These are phyloP conservation scores for Calonectria naviculata DNA, from an alignment of 2,329 filamentous ascomycete species.

Conservation along the genomic window DNA sequence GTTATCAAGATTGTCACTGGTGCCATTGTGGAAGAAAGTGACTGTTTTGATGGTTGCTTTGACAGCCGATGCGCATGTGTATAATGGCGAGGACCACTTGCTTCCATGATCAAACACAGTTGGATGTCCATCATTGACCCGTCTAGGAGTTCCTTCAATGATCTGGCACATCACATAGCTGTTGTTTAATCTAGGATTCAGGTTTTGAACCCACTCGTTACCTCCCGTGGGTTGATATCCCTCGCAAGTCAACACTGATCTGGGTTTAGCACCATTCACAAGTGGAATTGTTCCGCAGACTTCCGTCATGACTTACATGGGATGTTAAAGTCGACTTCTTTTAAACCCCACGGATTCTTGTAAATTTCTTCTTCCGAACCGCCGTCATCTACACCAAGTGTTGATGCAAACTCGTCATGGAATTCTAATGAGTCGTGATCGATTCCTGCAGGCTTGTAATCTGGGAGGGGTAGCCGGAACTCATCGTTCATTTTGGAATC, in stretches of 20 bases:
- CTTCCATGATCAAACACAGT: conserved; percentile 52
- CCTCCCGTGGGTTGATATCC: neutral
- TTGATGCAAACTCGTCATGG: conserved; percentile 14
- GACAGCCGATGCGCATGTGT: conserved; percentile 53
- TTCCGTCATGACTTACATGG: too few relatives aligned
- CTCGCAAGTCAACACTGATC: neutral
- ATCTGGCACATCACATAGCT: conserved; percentile 36
- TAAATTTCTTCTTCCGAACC: too few relatives aligned
- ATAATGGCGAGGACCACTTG: conserved; percentile 54
- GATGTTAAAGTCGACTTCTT: too few relatives aligned
- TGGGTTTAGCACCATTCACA: neutral
- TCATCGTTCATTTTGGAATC: conserved; percentile 18
- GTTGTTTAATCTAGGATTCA: conserved; percentile 19
- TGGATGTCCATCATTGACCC: conserved; percentile 45
- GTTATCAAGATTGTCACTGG: conserved; percentile 43
- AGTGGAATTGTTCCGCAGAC: too few relatives aligned
- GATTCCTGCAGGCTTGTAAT: neutral
- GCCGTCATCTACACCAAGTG: neutral
- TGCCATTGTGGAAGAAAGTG: conserved; percentile 55
- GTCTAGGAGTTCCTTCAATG: conserved; percentile 51
- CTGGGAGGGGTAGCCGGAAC: conserved; percentile 20
- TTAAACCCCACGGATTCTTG: too few relatives aligned
- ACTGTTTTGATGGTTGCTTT: conserved; percentile 58
- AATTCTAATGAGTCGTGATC: conserved; percentile 2
- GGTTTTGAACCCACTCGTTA: neutral